Base-by-base conservation (phyloP, 768 basidiomycete genomes). In the Trametes maxima region DNA sequence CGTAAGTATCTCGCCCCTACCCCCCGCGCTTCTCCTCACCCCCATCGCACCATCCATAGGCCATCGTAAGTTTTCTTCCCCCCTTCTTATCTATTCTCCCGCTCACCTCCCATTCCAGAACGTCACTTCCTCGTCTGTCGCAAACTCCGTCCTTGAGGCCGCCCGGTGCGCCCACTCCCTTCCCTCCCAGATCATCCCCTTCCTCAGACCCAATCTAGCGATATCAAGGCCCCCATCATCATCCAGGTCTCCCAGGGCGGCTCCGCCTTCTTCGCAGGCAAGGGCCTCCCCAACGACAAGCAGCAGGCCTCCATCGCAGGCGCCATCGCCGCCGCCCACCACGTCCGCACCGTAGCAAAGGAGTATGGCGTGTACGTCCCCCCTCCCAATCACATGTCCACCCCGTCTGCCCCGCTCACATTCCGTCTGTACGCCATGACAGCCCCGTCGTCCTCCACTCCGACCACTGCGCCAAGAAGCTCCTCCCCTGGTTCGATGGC, bases 401-500 rank as follows among this genome's bases (percentile, higher is more conserved):
- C 8, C 28, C 39, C 43, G 14, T 45, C 19, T 45, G 22, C 28
- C n/a, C 40, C 48, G 24, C 19, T 25, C 44, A 35, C 25, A 10
- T 25, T 51, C 54, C 52, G 13, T 60, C 56, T 57, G 59, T 56
- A 17, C 28, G 33, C n/a, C 37, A 24, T 5, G 17, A 45, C 56
- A 95, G 93, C 64, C 97, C 97, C 70, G 97, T 99, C 71, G 84
- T 99, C 59, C 81, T 99, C 70, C 96, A 99, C 88, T 90, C 92
- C 63, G 97, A 99, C 77, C 97, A 99, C 81, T 99, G 97, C 73
- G 97, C 97, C 14, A 80, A 96, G 70, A 98, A 99, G 77, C 92
- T 98, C 65, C 86, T 99, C 57, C 95, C 90, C 5, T 99, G 97
- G 97, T 95, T 98, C 76, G 97, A 99, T 75, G 96, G 94, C 57